Evolutionary conservation across 2,329 filamentous ascomycete species (phyloP), one percentile per base, ranked within the genome.

Genomic region (Neonectria hederae): DNA sequence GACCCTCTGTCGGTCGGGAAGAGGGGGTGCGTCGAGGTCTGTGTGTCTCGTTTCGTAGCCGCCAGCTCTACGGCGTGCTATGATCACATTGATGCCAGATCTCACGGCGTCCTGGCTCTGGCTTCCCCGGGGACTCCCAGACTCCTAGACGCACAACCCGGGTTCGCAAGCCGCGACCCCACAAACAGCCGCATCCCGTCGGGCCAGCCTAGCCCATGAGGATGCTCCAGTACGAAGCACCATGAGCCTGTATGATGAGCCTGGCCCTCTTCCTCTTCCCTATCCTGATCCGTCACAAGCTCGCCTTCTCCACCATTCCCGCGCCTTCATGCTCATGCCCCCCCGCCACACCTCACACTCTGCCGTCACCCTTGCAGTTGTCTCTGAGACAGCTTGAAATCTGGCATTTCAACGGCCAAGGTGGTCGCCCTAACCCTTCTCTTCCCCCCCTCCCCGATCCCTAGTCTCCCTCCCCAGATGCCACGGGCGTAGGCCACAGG

Each of bases 391-490:
- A 72, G 51, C 67, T 62, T 19, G 67, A 67, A 72, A 72, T 73
- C 70, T 74, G 72, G 72, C 72, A 74, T 73, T 46, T 70, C 68
- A 74, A 74, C 72, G 70, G 72, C 69, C 68, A 65, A 69, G 62
- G 68, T 64, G 67, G 63, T 54, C 54, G 32, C 35, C 52, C 52
- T 49, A 51, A 38, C 32, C 49, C 59, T 22, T 48, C 32, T 35
- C 43, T 28, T 19, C 56, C 51, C 28, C 43, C 21, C 13, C 43
- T 30, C 45, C 21, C 55, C 58, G 62, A 65, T 60, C 54, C 48
- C 60, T 67, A 55, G 65, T 30, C 19, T 30, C 58, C 52, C 65
- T 69, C 68, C 68, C 60, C 61, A 64, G 51, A 69, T 72, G 61
- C 49, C 61, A 66, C 51, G 26, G 56, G 45, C 59, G 59, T 54